These are phyloP conservation scores for Candida schatavii DNA, from an alignment of 805 yeast species.

Conservation along the genomic window DNA sequence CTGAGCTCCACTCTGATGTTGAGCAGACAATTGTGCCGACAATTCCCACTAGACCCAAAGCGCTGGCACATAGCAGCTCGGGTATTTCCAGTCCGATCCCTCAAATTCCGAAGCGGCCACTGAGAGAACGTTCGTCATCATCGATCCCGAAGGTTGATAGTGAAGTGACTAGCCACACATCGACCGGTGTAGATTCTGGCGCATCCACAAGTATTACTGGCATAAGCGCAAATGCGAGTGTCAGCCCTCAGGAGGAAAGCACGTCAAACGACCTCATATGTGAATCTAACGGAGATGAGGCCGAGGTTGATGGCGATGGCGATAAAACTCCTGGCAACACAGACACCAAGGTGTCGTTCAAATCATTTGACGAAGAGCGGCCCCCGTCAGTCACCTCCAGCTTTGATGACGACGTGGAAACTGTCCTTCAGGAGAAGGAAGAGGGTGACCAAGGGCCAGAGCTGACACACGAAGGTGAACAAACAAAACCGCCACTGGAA, in stretches of 20 bases:
- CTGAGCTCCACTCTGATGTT: too few relatives aligned
- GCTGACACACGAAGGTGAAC: too few relatives aligned
- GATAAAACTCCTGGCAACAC: slow-evolving; percentile 33
- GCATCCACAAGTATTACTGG: too few relatives aligned
- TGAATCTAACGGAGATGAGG: slow-evolving; percentile 12
- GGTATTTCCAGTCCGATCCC: not conserved
- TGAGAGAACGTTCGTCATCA: not conserved
- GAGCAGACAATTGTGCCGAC: slow-evolving; percentile 15
- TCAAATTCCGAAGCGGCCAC: not conserved
- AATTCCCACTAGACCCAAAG: slow-evolving; percentile 15
- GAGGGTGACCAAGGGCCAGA: too few relatives aligned
- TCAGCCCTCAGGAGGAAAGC: slow-evolving; percentile 5
- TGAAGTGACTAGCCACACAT: too few relatives aligned
- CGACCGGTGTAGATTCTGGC: too few relatives aligned
- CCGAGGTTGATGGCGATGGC: slow-evolving; percentile 18
- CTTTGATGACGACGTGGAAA: slow-evolving; percentile 31
- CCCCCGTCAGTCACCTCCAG: slow-evolving; percentile 18
- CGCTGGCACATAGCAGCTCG: not conserved
- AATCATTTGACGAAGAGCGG: slow-evolving; percentile 20
- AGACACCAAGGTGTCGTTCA: slow-evolving; percentile 26
- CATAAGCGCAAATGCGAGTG: too few relatives aligned
- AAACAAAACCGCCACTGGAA: too few relatives aligned
- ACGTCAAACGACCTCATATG: slow-evolving; percentile 5
- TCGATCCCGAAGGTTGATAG: not conserved
- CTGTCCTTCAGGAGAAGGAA: slow-evolving; percentile 22